Base-by-base conservation (phyloP, 2,329 filamentous ascomycete species). In the Knufia petricola region DNA sequence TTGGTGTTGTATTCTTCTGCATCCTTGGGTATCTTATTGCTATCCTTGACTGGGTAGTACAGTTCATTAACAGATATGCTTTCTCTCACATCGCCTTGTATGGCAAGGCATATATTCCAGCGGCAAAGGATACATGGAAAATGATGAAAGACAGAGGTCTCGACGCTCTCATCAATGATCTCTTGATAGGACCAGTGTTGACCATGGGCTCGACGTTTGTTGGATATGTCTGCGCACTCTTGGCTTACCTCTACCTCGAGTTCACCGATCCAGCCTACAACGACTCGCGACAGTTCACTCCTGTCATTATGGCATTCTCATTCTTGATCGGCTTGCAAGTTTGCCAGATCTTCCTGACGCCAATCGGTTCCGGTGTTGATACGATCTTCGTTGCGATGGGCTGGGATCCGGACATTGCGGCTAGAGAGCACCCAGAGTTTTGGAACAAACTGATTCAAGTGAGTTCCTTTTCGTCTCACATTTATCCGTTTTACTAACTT, bases 41-140 rank as follows among this genome's bases (percentile, higher is more conserved):
- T 2, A 61, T 95, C 1, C 68, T 95, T 1, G 79, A 95, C 57
- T 95, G 90, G 88, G 83, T 83, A 0, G 79, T 92, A 1, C 75
- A 87, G 55, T 92, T 95, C 60, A 74, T 95, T 68, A 96, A 96
- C 68, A 81, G 87, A 58, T 95, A 94, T 58, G 88, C 88, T 1
- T 95, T 94, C 66, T 88, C 82, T 24, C 87, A 95, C 62, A 94
- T 96, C 61, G 88, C 90, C 0, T 73, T 95, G 0, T 95, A 95
- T 62, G 90, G 90, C 15, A 94, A 94, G 65, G 70, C 84, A 1
- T 96, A 95, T 63, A 77, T 95, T 48, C 74, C 80, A 1, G 85
- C 88, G 0, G 88, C 89, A 30, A 95, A 94, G 68, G 86, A 87
- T 58, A 94, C 87, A 0, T 94, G 87, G 86, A 79, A 58, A 10